Evolutionary conservation across 179 eudicot species (phyloP), one percentile per base, ranked within the genome.

Genomic region (Pouteria campechiana): DNA sequence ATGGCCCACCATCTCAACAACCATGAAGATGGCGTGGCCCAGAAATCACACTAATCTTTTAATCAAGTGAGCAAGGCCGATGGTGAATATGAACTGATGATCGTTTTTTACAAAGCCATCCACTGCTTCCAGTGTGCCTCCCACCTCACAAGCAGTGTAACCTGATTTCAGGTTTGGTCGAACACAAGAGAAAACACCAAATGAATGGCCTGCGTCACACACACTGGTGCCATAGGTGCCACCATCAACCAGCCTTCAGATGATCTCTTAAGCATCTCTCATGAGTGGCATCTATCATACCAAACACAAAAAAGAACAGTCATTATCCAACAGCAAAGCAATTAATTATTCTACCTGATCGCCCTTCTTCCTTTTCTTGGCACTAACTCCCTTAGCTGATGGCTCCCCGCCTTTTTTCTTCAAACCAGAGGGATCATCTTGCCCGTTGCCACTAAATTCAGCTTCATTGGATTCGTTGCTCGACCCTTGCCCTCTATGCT

Each of bases 301-400:
- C 17, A 41, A 49, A 31, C 2, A 61, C 18, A 7, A 9, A 30
- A 29, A 28, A 9, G 18, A 22, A 52, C 3, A 16, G 14, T 5
- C 16, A 39, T 42, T 33, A 36, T 21, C 13, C 38, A 32, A 30
- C 19, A 19, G 1, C 4, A 17, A 40, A 27, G 36, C 21, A 47
- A 24, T 25, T 24, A 31, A 15, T 18, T 16, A 18, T 37, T 28
- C 34, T 69, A 85, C 99, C 94, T 80, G 79, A 18, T 48, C 81
- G 44, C 32, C 58, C 64, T 86, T 64, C 73, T 72, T 83, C 60
- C 96, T 73, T 68, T 92, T 92, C 74, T 68, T 92, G 12, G 56
- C 52, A 27, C 76, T 76, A 19, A 43, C 33, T 37, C 68, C 58
- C 62, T 78, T 70, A 35, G 68, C 44, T 33, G 87, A 63, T 42